Base-by-base conservation (phyloP, 2,329 filamentous ascomycete genomes). In the Xylaria sp. region DNA sequence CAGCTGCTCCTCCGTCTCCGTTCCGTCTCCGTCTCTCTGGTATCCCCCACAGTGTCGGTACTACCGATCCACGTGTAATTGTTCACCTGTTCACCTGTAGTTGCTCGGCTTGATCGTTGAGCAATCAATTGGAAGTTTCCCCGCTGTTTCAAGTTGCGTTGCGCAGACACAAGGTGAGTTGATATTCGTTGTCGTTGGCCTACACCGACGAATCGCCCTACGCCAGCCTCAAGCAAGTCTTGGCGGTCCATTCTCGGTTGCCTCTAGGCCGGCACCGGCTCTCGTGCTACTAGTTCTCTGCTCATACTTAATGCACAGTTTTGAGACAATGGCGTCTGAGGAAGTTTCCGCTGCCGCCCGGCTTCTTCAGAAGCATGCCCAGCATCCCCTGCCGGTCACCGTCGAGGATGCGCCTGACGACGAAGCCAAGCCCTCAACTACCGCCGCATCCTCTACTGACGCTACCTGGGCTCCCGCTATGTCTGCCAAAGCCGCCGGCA, bases 321-420 rank as follows among this genome's bases (percentile, higher is more conserved):
- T 68, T 63, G 66, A 63, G 45, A 80, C 64, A 75, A 86, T 85
- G 84, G 79, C 83, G 72, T 79, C 83, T 72, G 80, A 81, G 62
- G 83, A 86, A 78, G 80, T 83, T 67, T 87, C 86, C 67, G 84
- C 84, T 66, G 86, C 86, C 50, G 87, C 91, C 80, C 86, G 85
- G 82, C 86, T 92, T 70, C 84, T 89, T 76, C 84, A 90, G 77
- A 86, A 89, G 80, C 90, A 92, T 74, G 80, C 79, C 70, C 81
- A 86, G 52, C 80, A 81, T 73, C 78, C 80, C 68, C 81, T 84
- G 52, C 85, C 89, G 75, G 87, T 87, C 72, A 94, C 90, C 28
- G 86, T 97, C 72, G 94, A 97, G 80, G 93, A 97, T 57, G 89
- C 87, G 45, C 85, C 87, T 32, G 94, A 97, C 77, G 93, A 97